Evolutionary conservation across 2,329 filamentous ascomycete genomes (phyloP), one percentile per base, ranked within the genome.

Genomic region (Beauveria pseudobassiana): DNA sequence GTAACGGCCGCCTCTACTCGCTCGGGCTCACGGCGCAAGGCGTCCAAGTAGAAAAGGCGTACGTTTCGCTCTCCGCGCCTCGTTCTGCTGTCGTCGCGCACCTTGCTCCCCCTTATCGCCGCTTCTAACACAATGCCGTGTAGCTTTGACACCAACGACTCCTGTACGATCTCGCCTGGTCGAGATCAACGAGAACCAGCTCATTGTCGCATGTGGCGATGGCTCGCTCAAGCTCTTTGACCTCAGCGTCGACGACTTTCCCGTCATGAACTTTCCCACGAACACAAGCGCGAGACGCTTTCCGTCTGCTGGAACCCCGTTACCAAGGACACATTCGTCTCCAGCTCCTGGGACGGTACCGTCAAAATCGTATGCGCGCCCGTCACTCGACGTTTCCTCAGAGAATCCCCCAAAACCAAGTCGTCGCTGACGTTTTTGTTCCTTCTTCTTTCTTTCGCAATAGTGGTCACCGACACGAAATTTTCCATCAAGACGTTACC

Each of bases 81-180:
- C 14, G 18, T 5, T 28, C 4, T 20, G 26, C n/a, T 46, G 42
- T 24, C 26, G 48, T 42, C n/a, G 5, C 22, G 5, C 34, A 12
- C 9, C 2, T 56, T 14, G 18, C 10, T 18, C 2, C 20, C n/a
- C 9, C 16, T 14, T 3, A 28, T 24, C 26, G 7, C 5, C 28
- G 3, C 14, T 48, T 34, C 42, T 57, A 22, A 57, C 28, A 22
- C 42, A 18, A 14, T 14, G 28, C 20, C 46, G 24, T 2, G 20
- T 67, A 93, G 90, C 72, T 99, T 93, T 78, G 93, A 97, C 71
- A 99, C 95, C 12, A 96, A 98, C 78, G 95, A 99, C 75, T 90
- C 93, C 88, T 98, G 66, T 99, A 96, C 76, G 95, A 99, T 76
- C 81, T 95, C 59, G 85, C 93, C 28, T 98, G 95, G 92, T 96